Evolutionary conservation across 2,329 filamentous ascomycete species (phyloP), one percentile per base, ranked within the genome.

Genomic region (Talaromyces islandicus): DNA sequence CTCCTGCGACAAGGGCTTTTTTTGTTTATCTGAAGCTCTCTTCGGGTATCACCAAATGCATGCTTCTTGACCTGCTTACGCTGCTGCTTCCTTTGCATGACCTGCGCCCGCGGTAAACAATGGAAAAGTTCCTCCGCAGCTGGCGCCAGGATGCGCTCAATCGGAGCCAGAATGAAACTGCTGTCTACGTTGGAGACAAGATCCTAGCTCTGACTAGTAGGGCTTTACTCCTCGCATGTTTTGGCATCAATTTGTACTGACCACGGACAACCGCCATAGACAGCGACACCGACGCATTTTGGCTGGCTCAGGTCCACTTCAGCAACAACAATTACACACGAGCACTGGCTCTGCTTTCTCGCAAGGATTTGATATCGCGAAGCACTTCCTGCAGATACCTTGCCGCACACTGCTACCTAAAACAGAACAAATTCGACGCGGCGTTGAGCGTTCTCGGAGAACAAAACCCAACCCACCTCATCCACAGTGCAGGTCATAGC

Each of bases 271-370:
- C 32, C 19, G 30, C 14, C 27, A 9, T 65, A 97, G 94, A 92
- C 70, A 90, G 93, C 73, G 92, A 96, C 70, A 88, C 91, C 65
- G 94, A 99, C 74, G 93, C 92, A 46, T 96, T 96, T 72, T 97
- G 92, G 89, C 88, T 99, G 50, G 94, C 94, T n/a, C 93, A 97
- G 77, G 91, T 96, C 41, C 93, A 99, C 76, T 99, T 97, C 77
- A 89, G 88, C 56, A 94, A 91, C 54, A 92, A 91, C 68, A 96
- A 97, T 79, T 97, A 96, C 75, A 94, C 89, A 9, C 89, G 94
- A 68, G 92, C 94, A 2, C 88, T 96, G 68, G 85, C 90, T 25
- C 90, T 97, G 65, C 86, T 99, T 63, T 86, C 88, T 30, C 88
- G 91, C 69, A 88, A 92, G 73, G 90, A 95, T 73, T 85, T 97